Evolutionary conservation across 2,329 filamentous ascomycete species (phyloP).

Genomic region (Diaporthe batatas): DNA sequence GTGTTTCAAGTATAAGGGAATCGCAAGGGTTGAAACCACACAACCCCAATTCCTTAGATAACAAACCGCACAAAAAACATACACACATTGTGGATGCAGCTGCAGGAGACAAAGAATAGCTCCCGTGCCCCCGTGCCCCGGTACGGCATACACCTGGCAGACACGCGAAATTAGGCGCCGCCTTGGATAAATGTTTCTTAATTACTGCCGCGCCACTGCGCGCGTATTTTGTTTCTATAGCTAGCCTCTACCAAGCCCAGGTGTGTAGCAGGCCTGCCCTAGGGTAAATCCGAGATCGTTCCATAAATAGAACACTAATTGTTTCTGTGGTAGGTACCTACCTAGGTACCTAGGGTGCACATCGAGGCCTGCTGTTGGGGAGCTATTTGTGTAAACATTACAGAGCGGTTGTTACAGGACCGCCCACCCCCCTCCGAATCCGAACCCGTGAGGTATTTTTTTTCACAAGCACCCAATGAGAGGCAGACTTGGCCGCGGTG

Average conservation of each 20-base stretch:
- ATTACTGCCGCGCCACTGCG: too few species aligned
- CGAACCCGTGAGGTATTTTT: slow-evolving; percentile 13
- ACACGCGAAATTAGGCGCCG: slow-evolving; percentile 6
- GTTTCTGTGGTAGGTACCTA: too few species aligned
- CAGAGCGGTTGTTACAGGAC: slow-evolving; percentile 3
- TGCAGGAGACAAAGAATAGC: slow-evolving; percentile 17
- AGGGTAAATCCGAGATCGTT: not conserved
- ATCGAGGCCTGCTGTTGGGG: not conserved
- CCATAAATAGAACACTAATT: slow-evolving; percentile 21
- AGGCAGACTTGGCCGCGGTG: not conserved
- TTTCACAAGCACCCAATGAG: not conserved
- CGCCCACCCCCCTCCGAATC: not conserved
- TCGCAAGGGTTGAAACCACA: slow-evolving; percentile 30
- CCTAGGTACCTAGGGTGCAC: not conserved
- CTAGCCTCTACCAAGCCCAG: not conserved
- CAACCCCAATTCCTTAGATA: slow-evolving; percentile 6
- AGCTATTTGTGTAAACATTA: slow-evolving; percentile 1
- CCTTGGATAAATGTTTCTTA: not conserved
- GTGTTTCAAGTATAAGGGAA: slow-evolving; percentile 24
- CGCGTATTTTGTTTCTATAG: not conserved
- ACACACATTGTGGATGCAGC: slow-evolving; percentile 10
- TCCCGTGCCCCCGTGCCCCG: too few species aligned
- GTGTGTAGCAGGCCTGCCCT: not conserved
- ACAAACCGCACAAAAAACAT: slow-evolving; percentile 3
- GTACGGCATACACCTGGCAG: not conserved